These are phyloP conservation scores for Blastobotrys attinorum DNA, from an alignment of 805 yeast genomes.

Conservation along the genomic window DNA sequence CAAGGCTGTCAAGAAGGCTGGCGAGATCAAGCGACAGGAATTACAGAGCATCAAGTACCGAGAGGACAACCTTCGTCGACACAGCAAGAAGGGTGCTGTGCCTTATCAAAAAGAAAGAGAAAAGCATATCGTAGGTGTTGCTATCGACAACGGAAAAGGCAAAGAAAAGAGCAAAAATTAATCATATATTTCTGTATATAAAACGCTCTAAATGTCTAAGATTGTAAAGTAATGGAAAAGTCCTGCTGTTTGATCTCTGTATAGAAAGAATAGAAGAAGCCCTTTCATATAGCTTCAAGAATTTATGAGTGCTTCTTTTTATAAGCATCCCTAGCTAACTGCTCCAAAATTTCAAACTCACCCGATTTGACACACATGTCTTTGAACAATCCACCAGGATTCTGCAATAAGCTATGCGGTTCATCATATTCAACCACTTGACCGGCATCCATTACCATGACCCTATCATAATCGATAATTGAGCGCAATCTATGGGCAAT, in stretches of 20 bases:
- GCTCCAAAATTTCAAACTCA: slow-evolving; percentile 68
- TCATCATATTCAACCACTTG: slow-evolving; percentile 65
- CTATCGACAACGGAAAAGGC: slow-evolving; percentile 29
- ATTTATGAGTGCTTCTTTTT: too few species aligned
- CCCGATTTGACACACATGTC: slow-evolving; percentile 84
- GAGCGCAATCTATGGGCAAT: slow-evolving; percentile 83
- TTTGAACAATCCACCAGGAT: slow-evolving; percentile 46
- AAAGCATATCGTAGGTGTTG: slow-evolving; percentile 80
- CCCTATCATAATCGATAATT: slow-evolving; percentile 64
- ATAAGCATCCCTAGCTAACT: slow-evolving; percentile 50
- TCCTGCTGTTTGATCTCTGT: background rate
- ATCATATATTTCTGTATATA: background rate
- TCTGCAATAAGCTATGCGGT: slow-evolving; percentile 52
- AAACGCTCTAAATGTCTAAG: too few species aligned
- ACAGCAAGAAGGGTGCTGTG: slow-evolving; percentile 45
- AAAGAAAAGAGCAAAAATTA: background rate
- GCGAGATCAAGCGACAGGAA: slow-evolving; percentile 75
- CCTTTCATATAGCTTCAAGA: too few species aligned
- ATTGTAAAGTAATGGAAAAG: too few species aligned
- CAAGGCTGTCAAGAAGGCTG: slow-evolving; percentile 75
- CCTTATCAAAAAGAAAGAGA: slow-evolving; percentile 58
- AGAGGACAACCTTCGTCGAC: slow-evolving; percentile 75
- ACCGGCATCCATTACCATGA: slow-evolving; percentile 78
- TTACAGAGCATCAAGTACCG: slow-evolving; percentile 64
- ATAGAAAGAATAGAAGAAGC: too few species aligned